Evolutionary conservation across 2,329 filamentous ascomycete genomes (phyloP).

Genomic region (Fusarium sp.): DNA sequence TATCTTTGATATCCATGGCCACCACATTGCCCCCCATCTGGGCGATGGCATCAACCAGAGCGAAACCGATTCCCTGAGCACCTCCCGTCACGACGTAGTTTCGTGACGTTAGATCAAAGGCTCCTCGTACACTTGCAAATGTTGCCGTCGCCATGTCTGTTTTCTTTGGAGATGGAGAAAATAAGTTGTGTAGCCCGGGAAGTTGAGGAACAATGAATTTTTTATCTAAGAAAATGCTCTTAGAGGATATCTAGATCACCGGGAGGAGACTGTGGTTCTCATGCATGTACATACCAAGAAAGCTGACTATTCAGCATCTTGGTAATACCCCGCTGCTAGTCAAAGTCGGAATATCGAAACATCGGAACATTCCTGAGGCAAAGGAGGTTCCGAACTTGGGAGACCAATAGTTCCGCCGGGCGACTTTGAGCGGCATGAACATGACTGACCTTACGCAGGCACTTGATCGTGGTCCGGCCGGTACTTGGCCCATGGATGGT

Average conservation of each 20-base stretch:
- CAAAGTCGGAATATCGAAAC: neutral
- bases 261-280: neutral
- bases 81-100: slow-evolving; percentile 53
- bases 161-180: neutral
- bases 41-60: slow-evolving; percentile 50
- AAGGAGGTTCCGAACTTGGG: neutral
- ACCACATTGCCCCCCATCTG: slow-evolving; percentile 54
- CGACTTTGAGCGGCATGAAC: neutral
- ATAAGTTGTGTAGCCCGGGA: neutral
- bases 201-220: neutral
- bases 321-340: neutral
- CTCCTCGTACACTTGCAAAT: neutral
- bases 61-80: slow-evolving; percentile 53
- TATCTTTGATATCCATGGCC: slow-evolving; percentile 47
- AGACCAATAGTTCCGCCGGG: neutral
- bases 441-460: neutral
- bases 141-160: neutral
- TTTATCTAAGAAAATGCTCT: neutral
- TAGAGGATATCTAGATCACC: neutral
- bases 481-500: neutral
- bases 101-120: slow-evolving; percentile 47
- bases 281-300: neutral
- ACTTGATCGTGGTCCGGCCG: neutral
- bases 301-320: neutral
- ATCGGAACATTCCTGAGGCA: neutral